phyloP scores from a whole-genome alignment of 116 monocot species.

The Posidonia oceanica region DNA sequence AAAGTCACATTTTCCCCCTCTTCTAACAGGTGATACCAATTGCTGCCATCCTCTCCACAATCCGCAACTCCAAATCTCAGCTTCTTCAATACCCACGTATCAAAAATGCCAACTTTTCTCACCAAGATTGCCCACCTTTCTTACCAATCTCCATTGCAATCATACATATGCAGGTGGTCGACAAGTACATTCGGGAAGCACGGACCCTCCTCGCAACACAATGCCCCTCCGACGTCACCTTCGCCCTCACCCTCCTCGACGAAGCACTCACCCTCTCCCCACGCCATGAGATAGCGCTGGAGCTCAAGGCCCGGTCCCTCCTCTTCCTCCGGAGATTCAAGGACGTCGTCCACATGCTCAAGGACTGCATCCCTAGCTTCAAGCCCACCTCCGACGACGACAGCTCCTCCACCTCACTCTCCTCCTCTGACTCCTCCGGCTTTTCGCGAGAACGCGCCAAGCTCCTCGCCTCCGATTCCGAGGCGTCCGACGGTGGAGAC shows the following conservation, averaged over 20 bases:
- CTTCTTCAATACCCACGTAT: not conserved
- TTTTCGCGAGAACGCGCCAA: slow-evolving; percentile 6
- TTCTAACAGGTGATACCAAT: too few species aligned
- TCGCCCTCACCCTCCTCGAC: slow-evolving; percentile 49
- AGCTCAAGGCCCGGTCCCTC: slow-evolving; percentile 62
- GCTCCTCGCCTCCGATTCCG: slow-evolving; percentile 17
- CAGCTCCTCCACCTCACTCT: slow-evolving; percentile 29
- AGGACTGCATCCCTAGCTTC: slow-evolving; percentile 91
- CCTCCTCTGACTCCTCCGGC: slow-evolving; percentile 14
- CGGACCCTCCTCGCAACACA: slow-evolving; percentile 43
- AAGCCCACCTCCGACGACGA: slow-evolving; percentile 22
- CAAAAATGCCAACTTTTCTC: not conserved
- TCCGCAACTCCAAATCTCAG: too few species aligned
- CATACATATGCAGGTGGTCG: slow-evolving; percentile 38
- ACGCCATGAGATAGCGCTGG: slow-evolving; percentile 51
- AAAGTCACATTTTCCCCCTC: not conserved
- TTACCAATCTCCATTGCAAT: not conserved
- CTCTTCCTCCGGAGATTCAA: slow-evolving; percentile 58
- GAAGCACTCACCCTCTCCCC: slow-evolving; percentile 54
- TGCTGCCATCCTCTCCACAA: too few species aligned
- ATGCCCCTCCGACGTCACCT: slow-evolving; percentile 18
- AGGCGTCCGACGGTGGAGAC: slow-evolving; percentile 1
- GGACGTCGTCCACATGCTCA: slow-evolving; percentile 82
- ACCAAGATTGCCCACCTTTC: not conserved
- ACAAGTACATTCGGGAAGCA: slow-evolving; percentile 48